phyloP scores from a whole-genome alignment of 2,329 filamentous ascomycete species.

The Colletotrichum truncatum region DNA sequence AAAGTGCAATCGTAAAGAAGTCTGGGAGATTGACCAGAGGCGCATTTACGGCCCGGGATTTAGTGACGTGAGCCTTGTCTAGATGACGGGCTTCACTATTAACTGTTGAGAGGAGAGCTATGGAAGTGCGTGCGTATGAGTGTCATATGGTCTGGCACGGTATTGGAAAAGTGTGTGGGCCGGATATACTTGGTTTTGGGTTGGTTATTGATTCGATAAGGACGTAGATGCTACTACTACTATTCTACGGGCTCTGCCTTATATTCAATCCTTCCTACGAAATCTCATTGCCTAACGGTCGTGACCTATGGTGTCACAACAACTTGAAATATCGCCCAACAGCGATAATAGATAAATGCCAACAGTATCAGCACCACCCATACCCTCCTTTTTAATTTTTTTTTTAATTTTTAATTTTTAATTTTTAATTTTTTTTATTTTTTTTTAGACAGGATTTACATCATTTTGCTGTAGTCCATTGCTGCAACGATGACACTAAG shows the following conservation, averaged over 20 bases:
- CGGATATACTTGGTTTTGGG: constrained; percentile 20
- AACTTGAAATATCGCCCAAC: too few relatives aligned
- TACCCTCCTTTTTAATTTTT: too few relatives aligned
- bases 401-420: too few relatives aligned
- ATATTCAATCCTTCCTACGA: constrained; percentile 11
- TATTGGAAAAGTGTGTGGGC: constrained; percentile 1
- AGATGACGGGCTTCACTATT: constrained; percentile 23
- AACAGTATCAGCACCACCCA: too few relatives aligned
- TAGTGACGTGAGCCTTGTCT: constrained; percentile 31
- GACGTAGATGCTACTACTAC: constrained; percentile 27
- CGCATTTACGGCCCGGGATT: constrained; percentile 28
- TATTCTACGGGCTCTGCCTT: constrained; percentile 12
- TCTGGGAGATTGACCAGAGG: constrained; percentile 26
- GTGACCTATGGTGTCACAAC: not conserved
- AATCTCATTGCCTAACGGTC: too few relatives aligned
- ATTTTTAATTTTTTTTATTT: too few relatives aligned
- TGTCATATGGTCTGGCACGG: not conserved
- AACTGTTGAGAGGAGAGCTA: too few relatives aligned
- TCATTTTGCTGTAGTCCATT: too few relatives aligned
- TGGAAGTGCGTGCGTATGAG: not conserved
- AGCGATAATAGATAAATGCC: too few relatives aligned
- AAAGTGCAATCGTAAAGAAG: constrained; percentile 1
- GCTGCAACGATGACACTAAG: too few relatives aligned
- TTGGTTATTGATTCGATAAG: constrained; percentile 16
- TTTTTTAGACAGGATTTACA: too few relatives aligned